Conservation (phyloP, 306 rosid species). For the Clitoria ternatea region DNA sequence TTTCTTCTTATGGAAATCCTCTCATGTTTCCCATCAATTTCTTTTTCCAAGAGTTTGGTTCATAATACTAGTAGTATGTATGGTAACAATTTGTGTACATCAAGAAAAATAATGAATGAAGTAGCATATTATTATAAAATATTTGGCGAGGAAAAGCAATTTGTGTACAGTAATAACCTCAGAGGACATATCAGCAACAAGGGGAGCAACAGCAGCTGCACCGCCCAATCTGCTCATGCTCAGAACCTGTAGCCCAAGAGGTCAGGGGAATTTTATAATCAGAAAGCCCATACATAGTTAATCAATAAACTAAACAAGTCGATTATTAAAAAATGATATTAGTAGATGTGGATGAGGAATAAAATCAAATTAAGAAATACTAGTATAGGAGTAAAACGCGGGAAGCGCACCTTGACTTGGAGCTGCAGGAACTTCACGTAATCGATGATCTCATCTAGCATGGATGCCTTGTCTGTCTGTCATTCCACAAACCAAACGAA, state of each 20-base stretch:
- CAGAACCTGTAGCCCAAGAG: slow-evolving; percentile 54
- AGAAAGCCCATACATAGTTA: slow-evolving; percentile 17
- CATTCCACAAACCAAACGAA: slow-evolving; percentile 44
- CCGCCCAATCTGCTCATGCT: slow-evolving; percentile 99
- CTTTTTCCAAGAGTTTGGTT: neutral
- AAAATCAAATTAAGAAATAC: neutral
- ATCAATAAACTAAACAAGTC: neutral
- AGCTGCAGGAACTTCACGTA: slow-evolving; percentile 93
- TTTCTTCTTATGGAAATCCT: slow-evolving; percentile 17
- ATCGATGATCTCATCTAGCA: slow-evolving; percentile 96
- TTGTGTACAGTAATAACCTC: slow-evolving; percentile 42
- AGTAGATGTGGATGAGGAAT: neutral
- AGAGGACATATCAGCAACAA: slow-evolving; percentile 63
- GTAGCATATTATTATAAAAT: neutral
- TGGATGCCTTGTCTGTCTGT: slow-evolving; percentile 96
- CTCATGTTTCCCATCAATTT: neutral
- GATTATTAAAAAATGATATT: neutral
- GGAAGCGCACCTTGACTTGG: slow-evolving; percentile 76
- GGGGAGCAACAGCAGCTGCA: slow-evolving; percentile 86
- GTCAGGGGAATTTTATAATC: slow-evolving; percentile 4
- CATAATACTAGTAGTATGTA: neutral
- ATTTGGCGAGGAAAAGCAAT: neutral
- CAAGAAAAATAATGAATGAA: too few species aligned
- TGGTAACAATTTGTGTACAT: neutral
- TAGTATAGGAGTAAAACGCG: neutral